A percentile compares a stretch with the other conserved stretches of the same genome.
These are phyloP conservation scores for Fusarium nanum DNA, from an alignment of 2,329 filamentous ascomycete species.

Conservation along the genomic window DNA sequence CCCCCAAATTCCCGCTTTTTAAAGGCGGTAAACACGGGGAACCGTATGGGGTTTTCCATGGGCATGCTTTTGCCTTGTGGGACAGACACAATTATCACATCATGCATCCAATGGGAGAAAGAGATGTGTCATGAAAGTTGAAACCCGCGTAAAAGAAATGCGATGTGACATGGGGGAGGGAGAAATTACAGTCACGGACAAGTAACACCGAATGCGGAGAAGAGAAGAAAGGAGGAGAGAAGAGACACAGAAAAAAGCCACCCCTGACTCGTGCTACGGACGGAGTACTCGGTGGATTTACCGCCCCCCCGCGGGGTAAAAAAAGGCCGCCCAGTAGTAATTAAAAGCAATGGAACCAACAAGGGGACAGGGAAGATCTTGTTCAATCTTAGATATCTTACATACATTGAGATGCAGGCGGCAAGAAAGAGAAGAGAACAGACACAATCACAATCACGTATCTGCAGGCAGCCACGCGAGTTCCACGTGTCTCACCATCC, in stretches of 20 bases:
- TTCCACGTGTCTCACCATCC: slow-evolving; percentile 15
- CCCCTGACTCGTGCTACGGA: slow-evolving; percentile 2
- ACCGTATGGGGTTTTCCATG: not conserved
- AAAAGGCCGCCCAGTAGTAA: not conserved
- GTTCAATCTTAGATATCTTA: not conserved
- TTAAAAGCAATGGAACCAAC: not conserved
- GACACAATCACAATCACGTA: not conserved
- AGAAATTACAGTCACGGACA: not conserved
- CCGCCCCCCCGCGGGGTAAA: not conserved
- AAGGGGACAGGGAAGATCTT: not conserved
- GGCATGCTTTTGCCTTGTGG: not conserved
- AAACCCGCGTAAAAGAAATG: not conserved
- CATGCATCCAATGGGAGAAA: not conserved
- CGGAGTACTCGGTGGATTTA: not conserved
- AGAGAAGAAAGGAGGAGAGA: not conserved
- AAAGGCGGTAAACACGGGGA: slow-evolving; percentile 1
- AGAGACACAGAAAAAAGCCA: not conserved
- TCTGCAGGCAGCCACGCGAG: slow-evolving; percentile 6
- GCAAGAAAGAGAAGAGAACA: not conserved
- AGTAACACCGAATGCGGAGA: slow-evolving; percentile 15
- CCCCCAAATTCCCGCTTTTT: slow-evolving; percentile 8
- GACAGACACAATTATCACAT: not conserved
- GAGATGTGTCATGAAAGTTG: not conserved
- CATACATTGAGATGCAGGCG: not conserved
- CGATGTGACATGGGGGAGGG: not conserved